Base-by-base conservation (phyloP, 192 early-diverging fungal species). In the Haplosporangium gracile region DNA sequence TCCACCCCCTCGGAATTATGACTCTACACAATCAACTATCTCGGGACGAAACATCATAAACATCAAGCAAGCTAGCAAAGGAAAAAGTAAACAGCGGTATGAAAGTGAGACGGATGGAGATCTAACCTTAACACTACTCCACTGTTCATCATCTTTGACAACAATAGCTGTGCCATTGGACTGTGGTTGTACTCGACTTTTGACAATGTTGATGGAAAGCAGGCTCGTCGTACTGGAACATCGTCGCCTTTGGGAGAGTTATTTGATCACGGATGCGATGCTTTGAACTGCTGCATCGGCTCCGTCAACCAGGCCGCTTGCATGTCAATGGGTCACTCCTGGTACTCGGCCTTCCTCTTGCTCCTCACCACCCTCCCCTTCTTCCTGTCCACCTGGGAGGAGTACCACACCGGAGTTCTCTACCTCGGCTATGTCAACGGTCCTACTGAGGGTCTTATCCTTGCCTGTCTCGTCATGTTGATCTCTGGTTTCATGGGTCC, bases 111-210 rank as follows among this genome's bases (percentile, higher is more conserved):
- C 16, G 32, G 3, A 72, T 18, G 29, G 47, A 26, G 43, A 26
- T 73, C 20, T 63, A n/a, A 43, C 77, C 47, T 36, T 74, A 29
- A 42, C 40, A 87, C 55, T 38, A 43, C 43, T 18, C 36, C 15
- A 6, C 47, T 80, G 0, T 10, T 85, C 39, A 45, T 53, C 68
- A 43, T 53, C 20, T 42, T 40, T 22, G 2, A 49, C 18, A 90
- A 89, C 72, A 92, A 90, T 80, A 95, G 94, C 85, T 96, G 94
- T 89, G 92, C 95, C 2, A 89, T 93, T 40, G 95, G 95, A 63
- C 88, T 97, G 79, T 97, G 96, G 96, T 88, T 97, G 70, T 97
- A 97, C 80, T 96, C 95, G 75, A 97, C 96, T 70, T 96, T 97
- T 90, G 96, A 97, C 81, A 97, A 97, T 73, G 95, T 97, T 20